These are phyloP conservation scores for Akanthomyces dipterigenus DNA, from an alignment of 2,329 filamentous ascomycete species.

Conservation along the genomic window DNA sequence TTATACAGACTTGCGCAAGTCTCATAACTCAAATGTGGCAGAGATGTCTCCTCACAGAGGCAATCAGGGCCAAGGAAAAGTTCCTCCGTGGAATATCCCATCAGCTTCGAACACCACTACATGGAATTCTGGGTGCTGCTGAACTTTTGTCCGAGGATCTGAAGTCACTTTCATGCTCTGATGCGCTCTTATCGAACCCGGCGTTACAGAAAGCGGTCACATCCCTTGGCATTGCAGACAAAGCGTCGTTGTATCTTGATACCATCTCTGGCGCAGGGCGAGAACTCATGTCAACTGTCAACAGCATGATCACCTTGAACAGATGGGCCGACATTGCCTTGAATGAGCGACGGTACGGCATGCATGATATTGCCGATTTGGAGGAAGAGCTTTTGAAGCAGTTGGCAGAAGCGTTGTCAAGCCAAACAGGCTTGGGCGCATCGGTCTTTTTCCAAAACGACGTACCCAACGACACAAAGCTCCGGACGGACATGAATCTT, in stretches of 20 bases:
- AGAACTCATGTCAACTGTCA: slow-evolving; percentile 21
- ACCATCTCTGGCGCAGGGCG: background rate
- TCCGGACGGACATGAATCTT: background rate
- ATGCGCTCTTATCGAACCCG: background rate
- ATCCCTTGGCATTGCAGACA: background rate
- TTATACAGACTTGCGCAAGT: slow-evolving; percentile 33
- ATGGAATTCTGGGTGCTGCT: slow-evolving; percentile 34
- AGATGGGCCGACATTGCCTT: slow-evolving; percentile 31
- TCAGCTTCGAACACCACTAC: slow-evolving; percentile 40
- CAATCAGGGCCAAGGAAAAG: slow-evolving; percentile 34
- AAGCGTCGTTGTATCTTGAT: slow-evolving; percentile 18
- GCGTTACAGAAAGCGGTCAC: background rate
- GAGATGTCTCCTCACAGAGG: slow-evolving; percentile 31
- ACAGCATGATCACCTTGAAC: slow-evolving; percentile 35
- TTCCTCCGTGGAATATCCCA: slow-evolving; percentile 41
- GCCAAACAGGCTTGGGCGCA: background rate
- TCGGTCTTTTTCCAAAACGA: background rate
- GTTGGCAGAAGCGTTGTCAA: background rate
- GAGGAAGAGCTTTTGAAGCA: background rate
- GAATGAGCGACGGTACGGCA: slow-evolving; percentile 23
- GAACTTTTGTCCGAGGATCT: slow-evolving; percentile 37
- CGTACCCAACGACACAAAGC: background rate
- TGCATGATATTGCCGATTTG: slow-evolving; percentile 1
- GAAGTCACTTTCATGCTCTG: slow-evolving; percentile 15
- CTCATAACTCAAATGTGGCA: slow-evolving; percentile 33